A percentile compares a stretch with the other conserved stretches of the same genome.
These are phyloP conservation scores for Polytrichum commune DNA, from an alignment of 225 moss, liverwort and hornwort genomes.

Conservation along the genomic window DNA sequence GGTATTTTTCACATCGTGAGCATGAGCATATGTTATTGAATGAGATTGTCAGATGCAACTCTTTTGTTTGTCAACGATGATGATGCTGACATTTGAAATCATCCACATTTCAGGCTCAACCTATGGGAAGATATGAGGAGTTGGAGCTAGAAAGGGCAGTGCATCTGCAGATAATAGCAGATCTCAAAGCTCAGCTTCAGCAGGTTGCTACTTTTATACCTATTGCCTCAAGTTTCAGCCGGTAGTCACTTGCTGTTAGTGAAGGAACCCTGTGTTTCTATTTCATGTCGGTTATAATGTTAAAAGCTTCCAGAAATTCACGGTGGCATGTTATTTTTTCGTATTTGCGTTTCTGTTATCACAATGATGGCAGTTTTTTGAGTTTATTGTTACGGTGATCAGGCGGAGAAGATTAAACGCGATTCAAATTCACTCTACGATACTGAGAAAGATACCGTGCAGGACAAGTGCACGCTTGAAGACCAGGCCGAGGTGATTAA, in stretches of 20 bases:
- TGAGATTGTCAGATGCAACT: too few relatives aligned
- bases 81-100: too few relatives aligned
- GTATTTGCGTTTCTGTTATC: too few relatives aligned
- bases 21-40: too few relatives aligned
- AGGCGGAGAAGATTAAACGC: slow-evolving; percentile 42
- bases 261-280: too few relatives aligned
- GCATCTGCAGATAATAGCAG: slow-evolving; percentile 58
- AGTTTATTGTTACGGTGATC: not conserved
- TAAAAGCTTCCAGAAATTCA: too few relatives aligned
- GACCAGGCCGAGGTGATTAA: slow-evolving; percentile 26
- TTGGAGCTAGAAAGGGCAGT: slow-evolving; percentile 58
- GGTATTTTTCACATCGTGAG: slow-evolving; percentile 21
- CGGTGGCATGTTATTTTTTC: too few relatives aligned
- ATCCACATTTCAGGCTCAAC: slow-evolving; percentile 26
- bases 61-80: too few relatives aligned
- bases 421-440: slow-evolving; percentile 22
- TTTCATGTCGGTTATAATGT: too few relatives aligned
- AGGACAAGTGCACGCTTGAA: slow-evolving; percentile 42
- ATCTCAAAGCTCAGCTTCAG: slow-evolving; percentile 43
- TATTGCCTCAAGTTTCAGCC: not conserved
- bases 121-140: slow-evolving; percentile 53
- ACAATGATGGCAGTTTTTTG: not conserved
- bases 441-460: slow-evolving; percentile 25
- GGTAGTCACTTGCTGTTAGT: too few relatives aligned
- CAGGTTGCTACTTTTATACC: slow-evolving; percentile 14